Evolutionary conservation across 805 yeast genomes (phyloP).

Genomic region (Ogataea methanolica): DNA sequence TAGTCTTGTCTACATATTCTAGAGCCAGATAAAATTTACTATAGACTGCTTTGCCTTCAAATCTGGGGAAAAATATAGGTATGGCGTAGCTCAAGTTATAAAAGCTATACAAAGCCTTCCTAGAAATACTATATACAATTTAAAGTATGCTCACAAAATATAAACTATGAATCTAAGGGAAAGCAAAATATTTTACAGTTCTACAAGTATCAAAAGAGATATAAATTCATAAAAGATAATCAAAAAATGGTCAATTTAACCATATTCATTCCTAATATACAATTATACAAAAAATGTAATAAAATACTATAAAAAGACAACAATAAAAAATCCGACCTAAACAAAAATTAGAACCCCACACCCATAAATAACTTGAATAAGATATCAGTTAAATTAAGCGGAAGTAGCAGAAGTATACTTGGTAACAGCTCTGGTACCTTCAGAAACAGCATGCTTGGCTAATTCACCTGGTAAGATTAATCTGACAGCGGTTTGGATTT

Average conservation of each 20-base stretch:
- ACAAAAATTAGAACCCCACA: slow-evolving; percentile 5
- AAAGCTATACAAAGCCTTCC: no score
- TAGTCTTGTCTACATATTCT: no score
- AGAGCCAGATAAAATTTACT: no score
- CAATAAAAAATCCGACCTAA: slow-evolving; percentile 7
- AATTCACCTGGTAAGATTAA: slow-evolving; percentile 97
- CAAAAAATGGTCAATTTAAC: slow-evolving; percentile 5
- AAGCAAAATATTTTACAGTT: no score
- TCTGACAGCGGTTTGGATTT: slow-evolving; percentile 98
- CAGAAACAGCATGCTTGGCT: slow-evolving; percentile 97
- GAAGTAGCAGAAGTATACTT: slow-evolving; percentile 75
- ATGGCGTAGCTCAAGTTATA: no score
- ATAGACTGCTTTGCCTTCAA: no score
- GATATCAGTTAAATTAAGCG: slow-evolving; percentile 23
- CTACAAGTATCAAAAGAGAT: no score
- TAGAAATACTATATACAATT: no score
- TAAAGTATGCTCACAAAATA: no score
- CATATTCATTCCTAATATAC: slow-evolving; percentile 21
- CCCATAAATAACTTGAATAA: background rate
- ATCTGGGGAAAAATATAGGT: no score
- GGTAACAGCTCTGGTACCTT: slow-evolving; percentile 98
- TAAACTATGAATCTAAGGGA: no score
- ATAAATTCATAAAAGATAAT: background rate
- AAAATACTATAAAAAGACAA: slow-evolving; percentile 4
- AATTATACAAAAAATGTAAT: slow-evolving; percentile 14